These are phyloP conservation scores for Boletus rubropictus DNA, from an alignment of 768 basidiomycete species.

Conservation along the genomic window DNA sequence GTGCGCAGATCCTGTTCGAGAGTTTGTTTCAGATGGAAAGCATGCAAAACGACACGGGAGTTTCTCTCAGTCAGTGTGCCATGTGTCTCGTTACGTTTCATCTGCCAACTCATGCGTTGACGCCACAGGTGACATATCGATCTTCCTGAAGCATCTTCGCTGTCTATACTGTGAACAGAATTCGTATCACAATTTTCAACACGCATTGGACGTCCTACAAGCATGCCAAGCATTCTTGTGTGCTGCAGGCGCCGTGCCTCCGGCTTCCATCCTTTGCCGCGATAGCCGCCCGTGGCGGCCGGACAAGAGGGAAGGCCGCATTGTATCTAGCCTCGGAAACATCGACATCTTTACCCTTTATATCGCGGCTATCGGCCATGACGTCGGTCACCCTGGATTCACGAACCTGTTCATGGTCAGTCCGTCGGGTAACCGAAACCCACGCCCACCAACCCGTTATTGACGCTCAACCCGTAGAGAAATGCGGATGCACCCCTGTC, in stretches of 20 bases:
- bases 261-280: constrained; percentile 52
- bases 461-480: constrained; percentile 49
- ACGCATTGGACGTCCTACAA: constrained; percentile 94
- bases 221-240: constrained; percentile 83
- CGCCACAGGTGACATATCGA: constrained; percentile 59
- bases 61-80: constrained; percentile 50
- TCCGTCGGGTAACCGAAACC: constrained; percentile 10
- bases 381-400: constrained; percentile 94
- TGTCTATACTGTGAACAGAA: constrained; percentile 86
- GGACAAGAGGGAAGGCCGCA: constrained; percentile 34
- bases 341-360: constrained; percentile 80
- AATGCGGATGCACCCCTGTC: constrained; percentile 89
- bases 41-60: constrained; percentile 51
- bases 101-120: constrained; percentile 14
- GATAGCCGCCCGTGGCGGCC: constrained; percentile 34
- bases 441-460: background rate
- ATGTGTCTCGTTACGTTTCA: constrained; percentile 16
- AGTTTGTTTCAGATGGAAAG: constrained; percentile 75
- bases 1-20: constrained; percentile 84
- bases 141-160: constrained; percentile 84
- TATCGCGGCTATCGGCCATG: constrained; percentile 93
- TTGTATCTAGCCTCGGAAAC: constrained; percentile 43
- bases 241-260: constrained; percentile 75
- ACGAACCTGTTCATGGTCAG: constrained; percentile 90
- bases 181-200: constrained; percentile 96